Percentiles rank a stretch among this genome's conserved stretches.
Conservation (phyloP, 176 grass and related monocot genomes). For the Carex parvula region DNA sequence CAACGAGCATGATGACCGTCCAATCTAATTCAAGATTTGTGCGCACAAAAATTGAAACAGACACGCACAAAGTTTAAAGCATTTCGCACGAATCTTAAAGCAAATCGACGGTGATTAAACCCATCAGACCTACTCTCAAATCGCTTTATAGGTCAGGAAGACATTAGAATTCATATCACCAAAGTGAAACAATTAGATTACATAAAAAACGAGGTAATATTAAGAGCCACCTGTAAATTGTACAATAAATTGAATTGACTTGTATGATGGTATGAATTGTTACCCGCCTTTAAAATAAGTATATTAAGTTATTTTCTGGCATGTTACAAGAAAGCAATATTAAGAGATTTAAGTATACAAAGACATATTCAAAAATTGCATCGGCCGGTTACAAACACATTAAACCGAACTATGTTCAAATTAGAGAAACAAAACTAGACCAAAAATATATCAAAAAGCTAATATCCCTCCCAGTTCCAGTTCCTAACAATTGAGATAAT, state of each 20-base stretch:
- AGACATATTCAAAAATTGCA: neutral
- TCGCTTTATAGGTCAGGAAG: too few species aligned
- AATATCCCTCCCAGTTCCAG: neutral
- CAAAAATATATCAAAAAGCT: neutral
- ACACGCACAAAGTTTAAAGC: too few species aligned
- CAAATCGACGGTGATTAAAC: too few species aligned
- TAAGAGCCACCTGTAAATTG: too few species aligned
- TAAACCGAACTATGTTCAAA: neutral
- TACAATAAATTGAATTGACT: neutral
- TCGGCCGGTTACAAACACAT: neutral
- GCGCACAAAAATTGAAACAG: too few species aligned
- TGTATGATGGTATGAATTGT: neutral
- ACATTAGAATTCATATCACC: neutral
- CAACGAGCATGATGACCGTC: too few species aligned
- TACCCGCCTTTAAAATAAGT: neutral
- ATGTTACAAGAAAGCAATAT: too few species aligned
- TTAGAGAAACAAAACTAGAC: constrained; percentile 6
- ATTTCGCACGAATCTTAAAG: too few species aligned
- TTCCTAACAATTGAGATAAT: constrained; percentile 14
- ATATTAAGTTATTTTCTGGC: neutral
- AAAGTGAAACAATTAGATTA: too few species aligned
- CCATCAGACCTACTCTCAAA: too few species aligned
- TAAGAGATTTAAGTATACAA: neutral
- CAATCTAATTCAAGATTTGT: too few species aligned
- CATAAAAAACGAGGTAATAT: too few species aligned